Conservation (phyloP, 129 eudicot genomes). For the Lonicera japonica region DNA sequence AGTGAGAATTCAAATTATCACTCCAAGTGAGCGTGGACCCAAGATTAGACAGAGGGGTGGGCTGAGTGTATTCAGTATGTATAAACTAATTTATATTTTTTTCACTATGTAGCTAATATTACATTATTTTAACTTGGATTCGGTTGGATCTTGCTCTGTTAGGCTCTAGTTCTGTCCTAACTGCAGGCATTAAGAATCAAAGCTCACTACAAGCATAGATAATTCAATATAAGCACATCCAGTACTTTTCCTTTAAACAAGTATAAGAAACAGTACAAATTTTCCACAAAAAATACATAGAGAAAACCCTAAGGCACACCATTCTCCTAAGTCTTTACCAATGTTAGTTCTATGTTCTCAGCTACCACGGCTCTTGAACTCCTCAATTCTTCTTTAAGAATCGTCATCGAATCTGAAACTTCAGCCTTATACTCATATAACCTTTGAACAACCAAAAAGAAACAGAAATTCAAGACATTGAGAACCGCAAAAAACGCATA, state of each 20-base stretch:
- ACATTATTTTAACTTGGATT: no score
- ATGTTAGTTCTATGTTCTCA: not conserved
- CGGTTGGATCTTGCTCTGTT: no score
- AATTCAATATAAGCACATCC: not conserved
- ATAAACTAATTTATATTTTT: no score
- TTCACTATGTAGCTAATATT: no score
- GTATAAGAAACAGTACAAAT: not conserved
- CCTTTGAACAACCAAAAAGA: conserved; percentile 15
- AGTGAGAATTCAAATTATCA: no score
- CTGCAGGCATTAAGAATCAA: no score
- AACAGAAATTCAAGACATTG: conserved; percentile 15
- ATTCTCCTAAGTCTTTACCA: not conserved
- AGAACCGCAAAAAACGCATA: conserved; percentile 19
- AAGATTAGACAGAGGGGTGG: no score
- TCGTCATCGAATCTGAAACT: conserved; percentile 13
- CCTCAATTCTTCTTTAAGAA: conserved; percentile 5
- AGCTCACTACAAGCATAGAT: no score
- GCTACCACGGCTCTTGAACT: not conserved
- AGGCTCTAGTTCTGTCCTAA: no score
- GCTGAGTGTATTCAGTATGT: no score
- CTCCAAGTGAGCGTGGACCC: no score
- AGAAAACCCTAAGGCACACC: not conserved
- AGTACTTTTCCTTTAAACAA: not conserved
- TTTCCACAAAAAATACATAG: no score
- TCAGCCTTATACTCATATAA: conserved; percentile 25